These are phyloP conservation scores for Albizia julibrissin DNA, from an alignment of 306 rosid genomes.

Conservation along the genomic window DNA sequence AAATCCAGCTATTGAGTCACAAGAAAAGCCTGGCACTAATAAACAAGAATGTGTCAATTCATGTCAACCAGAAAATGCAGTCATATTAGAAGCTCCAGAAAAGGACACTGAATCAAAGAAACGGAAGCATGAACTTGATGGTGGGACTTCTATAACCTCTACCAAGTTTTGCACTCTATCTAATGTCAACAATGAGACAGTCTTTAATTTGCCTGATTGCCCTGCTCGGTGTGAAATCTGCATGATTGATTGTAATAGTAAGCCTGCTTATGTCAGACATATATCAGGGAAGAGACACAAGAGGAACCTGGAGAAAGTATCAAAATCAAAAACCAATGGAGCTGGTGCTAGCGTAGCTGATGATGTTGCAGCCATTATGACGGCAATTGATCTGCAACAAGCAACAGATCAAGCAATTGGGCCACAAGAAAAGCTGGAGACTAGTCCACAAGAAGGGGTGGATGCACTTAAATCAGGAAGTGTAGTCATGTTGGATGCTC, in stretches of 20 bases:
- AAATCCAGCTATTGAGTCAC: conserved; percentile 44
- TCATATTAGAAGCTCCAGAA: not conserved
- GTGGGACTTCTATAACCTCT: conserved; percentile 4
- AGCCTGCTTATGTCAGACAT: conserved; percentile 50
- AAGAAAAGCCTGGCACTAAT: conserved; percentile 43
- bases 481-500: not conserved
- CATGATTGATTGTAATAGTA: conserved; percentile 62
- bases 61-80: not conserved
- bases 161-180: conserved; percentile 50
- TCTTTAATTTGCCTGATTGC: not conserved
- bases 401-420: conserved; percentile 29
- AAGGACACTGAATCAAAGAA: conserved; percentile 37
- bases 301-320: conserved; percentile 49
- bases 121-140: not conserved
- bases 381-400: not conserved
- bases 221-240: conserved; percentile 67
- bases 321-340: conserved; percentile 3
- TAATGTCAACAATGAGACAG: conserved; percentile 38
- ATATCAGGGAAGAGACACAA: conserved; percentile 66
- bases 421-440: conserved; percentile 49
- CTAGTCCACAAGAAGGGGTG: not conserved
- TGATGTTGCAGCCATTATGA: not conserved
- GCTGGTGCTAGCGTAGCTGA: not conserved
- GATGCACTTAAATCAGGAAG: not conserved
- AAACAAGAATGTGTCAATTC: not conserved